Percentiles rank a stretch among this genome's conserved stretches.
phyloP scores from a whole-genome alignment of 306 rosid species.

The Cucumis cinereus region DNA sequence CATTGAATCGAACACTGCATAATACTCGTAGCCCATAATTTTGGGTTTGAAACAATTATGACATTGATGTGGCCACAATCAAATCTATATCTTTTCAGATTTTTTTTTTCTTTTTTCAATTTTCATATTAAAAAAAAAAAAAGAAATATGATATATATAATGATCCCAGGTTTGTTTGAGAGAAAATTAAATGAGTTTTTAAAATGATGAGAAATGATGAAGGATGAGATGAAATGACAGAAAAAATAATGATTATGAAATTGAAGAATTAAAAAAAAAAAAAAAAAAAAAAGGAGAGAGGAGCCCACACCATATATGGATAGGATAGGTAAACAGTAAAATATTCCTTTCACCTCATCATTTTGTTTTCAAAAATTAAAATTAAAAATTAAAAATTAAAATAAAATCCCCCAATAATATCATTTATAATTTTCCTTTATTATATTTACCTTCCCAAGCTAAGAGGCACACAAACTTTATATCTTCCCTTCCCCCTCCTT shows the following conservation, averaged over 20 bases:
- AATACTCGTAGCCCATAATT: neutral
- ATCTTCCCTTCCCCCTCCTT: neutral
- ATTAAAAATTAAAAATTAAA: neutral
- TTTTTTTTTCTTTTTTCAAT: neutral
- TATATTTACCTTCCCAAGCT: neutral
- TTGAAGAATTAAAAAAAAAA: constrained; percentile 4
- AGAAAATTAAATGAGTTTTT: neutral
- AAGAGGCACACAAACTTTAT: neutral
- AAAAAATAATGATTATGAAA: neutral
- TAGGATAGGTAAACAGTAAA: neutral
- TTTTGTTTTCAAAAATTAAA: neutral
- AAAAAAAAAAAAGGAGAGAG: neutral
- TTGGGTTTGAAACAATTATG: neutral
- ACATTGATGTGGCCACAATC: neutral
- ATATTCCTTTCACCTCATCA: constrained; percentile 6
- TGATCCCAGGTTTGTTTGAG: neutral
- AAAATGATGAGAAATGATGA: neutral
- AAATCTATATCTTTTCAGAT: neutral
- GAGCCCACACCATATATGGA: neutral
- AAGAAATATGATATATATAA: neutral
- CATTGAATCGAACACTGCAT: neutral
- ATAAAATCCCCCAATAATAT: neutral
- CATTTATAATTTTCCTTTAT: neutral
- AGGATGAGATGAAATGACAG: neutral
- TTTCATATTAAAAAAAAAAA: neutral